These are phyloP conservation scores for Aspergillus bombycis DNA, from an alignment of 2,329 filamentous ascomycete genomes.

Conservation along the genomic window DNA sequence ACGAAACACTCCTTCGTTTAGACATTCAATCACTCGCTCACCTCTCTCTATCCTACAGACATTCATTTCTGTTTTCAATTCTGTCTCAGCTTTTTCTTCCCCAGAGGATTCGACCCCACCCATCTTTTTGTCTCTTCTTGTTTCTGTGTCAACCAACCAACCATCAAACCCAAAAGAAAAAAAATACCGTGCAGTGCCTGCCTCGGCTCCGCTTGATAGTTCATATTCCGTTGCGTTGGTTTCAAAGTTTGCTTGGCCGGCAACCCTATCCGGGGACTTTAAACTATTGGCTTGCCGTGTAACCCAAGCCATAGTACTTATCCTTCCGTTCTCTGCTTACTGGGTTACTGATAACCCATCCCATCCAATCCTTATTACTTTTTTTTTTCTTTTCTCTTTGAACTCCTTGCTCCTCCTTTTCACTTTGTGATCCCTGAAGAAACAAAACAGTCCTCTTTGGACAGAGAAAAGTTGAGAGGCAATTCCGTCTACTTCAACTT, in stretches of 20 bases:
- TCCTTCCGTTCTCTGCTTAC: background rate
- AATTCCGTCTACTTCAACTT: background rate
- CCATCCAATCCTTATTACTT: background rate
- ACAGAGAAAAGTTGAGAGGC: background rate
- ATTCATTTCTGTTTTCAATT: constrained; percentile 1
- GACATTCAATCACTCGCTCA: background rate
- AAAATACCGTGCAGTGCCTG: background rate
- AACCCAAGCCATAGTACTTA: constrained; percentile 3
- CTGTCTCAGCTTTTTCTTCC: background rate
- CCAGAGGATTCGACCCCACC: background rate
- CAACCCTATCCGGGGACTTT: constrained; percentile 6
- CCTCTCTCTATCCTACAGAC: background rate
- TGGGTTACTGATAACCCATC: background rate
- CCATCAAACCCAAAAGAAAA: background rate
- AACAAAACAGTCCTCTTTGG: background rate
- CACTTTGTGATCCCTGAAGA: background rate
- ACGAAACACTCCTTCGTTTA: background rate
- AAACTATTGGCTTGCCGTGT: constrained; percentile 10
- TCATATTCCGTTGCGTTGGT: background rate
- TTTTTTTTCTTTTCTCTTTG: background rate
- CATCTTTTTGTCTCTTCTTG: background rate
- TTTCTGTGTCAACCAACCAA: background rate
- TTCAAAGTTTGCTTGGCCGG: constrained; percentile 4
- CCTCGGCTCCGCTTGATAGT: background rate
- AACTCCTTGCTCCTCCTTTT: background rate